Base-by-base conservation (phyloP, 225 moss, liverwort and hornwort species). In the Bryum argenteum region DNA sequence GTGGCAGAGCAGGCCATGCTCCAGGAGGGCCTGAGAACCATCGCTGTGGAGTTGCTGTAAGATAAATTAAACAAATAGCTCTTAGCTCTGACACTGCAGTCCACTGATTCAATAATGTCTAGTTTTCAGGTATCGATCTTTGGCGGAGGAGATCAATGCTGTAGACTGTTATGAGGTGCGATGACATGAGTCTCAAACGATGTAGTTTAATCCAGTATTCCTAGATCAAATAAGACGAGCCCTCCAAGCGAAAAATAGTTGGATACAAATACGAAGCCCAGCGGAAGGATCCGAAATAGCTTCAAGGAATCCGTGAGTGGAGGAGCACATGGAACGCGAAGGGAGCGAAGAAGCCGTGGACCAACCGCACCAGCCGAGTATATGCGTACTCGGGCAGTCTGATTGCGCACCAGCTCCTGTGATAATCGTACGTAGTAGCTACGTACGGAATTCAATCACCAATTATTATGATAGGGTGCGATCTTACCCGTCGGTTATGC, bases 401-500 rank as follows among this genome's bases (percentile, higher is more conserved):
- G 33, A 33, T 33, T 33, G 33, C 33, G 33, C 33, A 33, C 33
- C 33, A 33, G 33, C 33, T 33, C 33, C 33, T 33, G 33, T 26
- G 26, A 16, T 47, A 16, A 43, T 13, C 44, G 13, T 16, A 48
- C 21, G 53, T 38, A 67, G n/a, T 37, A 15, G 54, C 41, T 22
- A 38, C 5, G 22, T 26, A 40, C 10, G 33, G 33, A 33, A 6
- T 4, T 6, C 33, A 33, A 33, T 33, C 5, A 33, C 33, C 4
- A 33, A 33, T 33, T 3, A 33, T 20, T 33, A 2, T 6, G 19
- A 19, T 38, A 58, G 11, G 19, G 19, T 20, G 51, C 15, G 12
- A 2, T 48, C 73, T 73, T 57, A 79, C 85, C 79, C 85, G 58
- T 71, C 1, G 26, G 85, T 82, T 40, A 82, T 77, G 26, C 85